phyloP scores from a whole-genome alignment of 2,329 filamentous ascomycete species.

The Cladophialophora immunda region DNA sequence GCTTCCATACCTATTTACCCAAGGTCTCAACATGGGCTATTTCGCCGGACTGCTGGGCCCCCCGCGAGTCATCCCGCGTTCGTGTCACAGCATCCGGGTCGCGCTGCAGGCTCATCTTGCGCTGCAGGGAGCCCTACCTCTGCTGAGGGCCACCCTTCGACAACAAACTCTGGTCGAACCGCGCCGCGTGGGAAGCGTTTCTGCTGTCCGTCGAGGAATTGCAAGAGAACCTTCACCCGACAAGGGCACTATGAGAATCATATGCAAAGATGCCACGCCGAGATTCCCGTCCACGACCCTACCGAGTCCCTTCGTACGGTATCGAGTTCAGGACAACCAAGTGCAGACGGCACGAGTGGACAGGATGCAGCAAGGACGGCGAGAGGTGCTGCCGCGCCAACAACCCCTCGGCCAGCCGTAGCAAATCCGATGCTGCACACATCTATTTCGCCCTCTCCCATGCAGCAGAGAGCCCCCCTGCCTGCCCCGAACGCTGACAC shows the following conservation, averaged over 20 bases:
- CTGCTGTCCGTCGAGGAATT: constrained; percentile 32
- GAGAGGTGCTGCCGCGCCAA: neutral
- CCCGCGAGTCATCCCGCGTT: neutral
- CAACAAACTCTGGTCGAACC: constrained; percentile 16
- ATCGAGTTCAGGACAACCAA: neutral
- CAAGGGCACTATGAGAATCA: constrained; percentile 33
- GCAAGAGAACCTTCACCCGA: constrained; percentile 22
- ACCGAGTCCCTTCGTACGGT: constrained; percentile 1
- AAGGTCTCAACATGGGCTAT: neutral
- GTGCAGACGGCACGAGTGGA: neutral
- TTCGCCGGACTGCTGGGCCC: neutral
- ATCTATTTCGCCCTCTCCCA: neutral
- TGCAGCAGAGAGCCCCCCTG: neutral
- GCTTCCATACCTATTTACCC: constrained; percentile 4
- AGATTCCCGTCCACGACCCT: constrained; percentile 24
- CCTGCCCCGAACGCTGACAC: neutral
- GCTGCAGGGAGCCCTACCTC: constrained; percentile 1
- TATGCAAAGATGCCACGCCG: constrained; percentile 23
- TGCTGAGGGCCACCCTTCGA: neutral
- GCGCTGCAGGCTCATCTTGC: neutral
- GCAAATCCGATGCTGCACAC: neutral
- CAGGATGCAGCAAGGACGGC: neutral
- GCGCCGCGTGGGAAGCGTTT: constrained; percentile 28
- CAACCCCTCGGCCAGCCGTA: neutral
- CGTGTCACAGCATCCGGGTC: neutral